phyloP scores from a whole-genome alignment of 257 asterid species.

The Thymus mandschuricus region DNA sequence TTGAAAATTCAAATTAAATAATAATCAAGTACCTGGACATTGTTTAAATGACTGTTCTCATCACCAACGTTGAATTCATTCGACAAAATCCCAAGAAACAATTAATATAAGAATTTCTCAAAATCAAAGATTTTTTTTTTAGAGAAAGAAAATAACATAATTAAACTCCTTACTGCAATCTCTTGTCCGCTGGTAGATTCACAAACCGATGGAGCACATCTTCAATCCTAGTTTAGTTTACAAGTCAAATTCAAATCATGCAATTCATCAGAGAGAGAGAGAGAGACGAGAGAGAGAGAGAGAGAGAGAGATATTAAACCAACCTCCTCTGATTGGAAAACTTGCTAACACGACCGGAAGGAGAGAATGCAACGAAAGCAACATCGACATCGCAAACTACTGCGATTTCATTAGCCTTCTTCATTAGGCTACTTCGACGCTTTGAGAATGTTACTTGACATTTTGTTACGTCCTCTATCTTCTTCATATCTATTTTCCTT shows the following conservation, averaged over 20 bases:
- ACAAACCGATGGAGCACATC: conserved; percentile 50
- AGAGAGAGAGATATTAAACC: not conserved
- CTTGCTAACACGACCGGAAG: conserved; percentile 60
- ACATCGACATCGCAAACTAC: conserved; percentile 54
- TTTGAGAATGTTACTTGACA: conserved; percentile 74
- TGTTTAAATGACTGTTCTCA: conserved; percentile 45
- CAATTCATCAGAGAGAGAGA: not conserved
- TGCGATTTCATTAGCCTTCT: conserved; percentile 52
- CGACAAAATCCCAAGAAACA: not conserved
- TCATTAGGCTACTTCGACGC: conserved; percentile 55
- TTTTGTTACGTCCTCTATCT: conserved; percentile 49
- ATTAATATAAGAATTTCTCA: not conserved
- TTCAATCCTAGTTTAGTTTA: conserved; percentile 44
- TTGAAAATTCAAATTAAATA: not conserved
- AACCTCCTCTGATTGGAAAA: conserved; percentile 44
- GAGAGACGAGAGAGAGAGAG: not conserved
- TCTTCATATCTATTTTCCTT: conserved; percentile 59
- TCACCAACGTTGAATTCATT: not conserved
- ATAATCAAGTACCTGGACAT: conserved; percentile 49
- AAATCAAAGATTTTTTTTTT: not conserved
- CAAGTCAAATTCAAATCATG: not conserved
- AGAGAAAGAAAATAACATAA: not conserved
- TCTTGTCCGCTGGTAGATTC: conserved; percentile 47
- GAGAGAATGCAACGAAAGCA: conserved; percentile 56
- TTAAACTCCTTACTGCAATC: conserved; percentile 40